Evolutionary conservation across 257 asterid species (phyloP), one percentile per base, ranked within the genome.

Genomic region (Jacaranda copaia): DNA sequence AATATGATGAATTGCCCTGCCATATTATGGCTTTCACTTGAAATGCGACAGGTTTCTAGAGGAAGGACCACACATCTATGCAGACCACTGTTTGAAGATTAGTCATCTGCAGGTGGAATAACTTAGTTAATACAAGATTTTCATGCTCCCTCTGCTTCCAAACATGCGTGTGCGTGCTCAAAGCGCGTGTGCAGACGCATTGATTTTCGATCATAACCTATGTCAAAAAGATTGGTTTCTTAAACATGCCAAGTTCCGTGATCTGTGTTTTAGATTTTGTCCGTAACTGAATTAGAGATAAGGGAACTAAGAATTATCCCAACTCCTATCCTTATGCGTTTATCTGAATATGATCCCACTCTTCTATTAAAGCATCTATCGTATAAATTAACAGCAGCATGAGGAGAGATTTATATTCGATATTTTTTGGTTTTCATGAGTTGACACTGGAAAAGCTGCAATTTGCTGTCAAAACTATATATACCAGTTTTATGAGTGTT

Each of bases 231-330:
- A 73, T 72, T 52, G 53, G 73, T 57, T 61, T 74, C 70, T 73
- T 73, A 63, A 76, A 68, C 18, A 52, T 56, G 7, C 36, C 55
- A 72, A 36, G 39, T 60, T 39, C 60, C 53, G 40, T 53, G 25
- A 65, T 52, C 42, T 16, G 68, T 18, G 39, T 69, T 74, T 72
- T 56, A 25, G 80, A 77, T 77, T 39, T 80, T 77, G 65, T 83
- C 68, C 72, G 52, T 51, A 70, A 75, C 57, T 66, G 18, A 51
- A 42, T 73, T 49, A 72, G 25, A 13, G 71, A 75, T 66, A 43
- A 67, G 79, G 69, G 75, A 73, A 73, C 72, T 38, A 42, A 68
- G 76, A 73, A 77, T 73, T 77, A 77, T 84, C 68, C 83, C 12
- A 35, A 59, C 68, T 63, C 74, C 68, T 53, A 67, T 83, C 57